phyloP scores from a whole-genome alignment of 306 rosid genomes.

The Delonix regia region DNA sequence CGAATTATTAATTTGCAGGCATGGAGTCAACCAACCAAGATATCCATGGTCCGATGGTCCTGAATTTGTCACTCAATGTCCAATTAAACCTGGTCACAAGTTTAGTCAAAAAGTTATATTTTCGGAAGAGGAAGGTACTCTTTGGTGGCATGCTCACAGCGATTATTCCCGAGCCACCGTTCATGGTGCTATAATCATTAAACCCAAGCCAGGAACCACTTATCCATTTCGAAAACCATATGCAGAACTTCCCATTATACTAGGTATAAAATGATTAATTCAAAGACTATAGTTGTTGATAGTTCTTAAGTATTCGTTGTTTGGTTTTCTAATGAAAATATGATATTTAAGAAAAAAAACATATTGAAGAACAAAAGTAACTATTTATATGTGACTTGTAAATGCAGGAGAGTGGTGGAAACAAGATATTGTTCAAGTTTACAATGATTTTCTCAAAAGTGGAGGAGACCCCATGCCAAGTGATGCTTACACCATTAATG shows the following conservation, averaged over 20 bases:
- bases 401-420: slow-evolving; percentile 49
- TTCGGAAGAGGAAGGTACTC: slow-evolving; percentile 45
- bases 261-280: slow-evolving; percentile 33
- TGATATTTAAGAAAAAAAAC: too few relatives aligned
- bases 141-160: too few relatives aligned
- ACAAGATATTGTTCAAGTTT: slow-evolving; percentile 18
- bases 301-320: too few relatives aligned
- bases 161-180: slow-evolving; percentile 58
- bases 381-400: neutral
- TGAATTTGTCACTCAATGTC: slow-evolving; percentile 57
- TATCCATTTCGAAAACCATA: slow-evolving; percentile 61
- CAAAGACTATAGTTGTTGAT: too few relatives aligned
- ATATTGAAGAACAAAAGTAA: too few relatives aligned
- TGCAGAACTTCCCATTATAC: slow-evolving; percentile 50
- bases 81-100: slow-evolving; percentile 46
- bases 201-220: slow-evolving; percentile 45
- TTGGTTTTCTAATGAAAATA: too few relatives aligned
- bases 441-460: neutral
- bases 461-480: slow-evolving; percentile 37
- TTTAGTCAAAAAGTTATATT: slow-evolving; percentile 48
- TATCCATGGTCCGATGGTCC: slow-evolving; percentile 75
- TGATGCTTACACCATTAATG: slow-evolving; percentile 64
- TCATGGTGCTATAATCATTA: slow-evolving; percentile 56
- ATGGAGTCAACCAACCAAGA: slow-evolving; percentile 57
- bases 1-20: slow-evolving; percentile 35